Evolutionary conservation across 176 grass and related monocot species (phyloP).

Genomic region (Guadua angustifolia): DNA sequence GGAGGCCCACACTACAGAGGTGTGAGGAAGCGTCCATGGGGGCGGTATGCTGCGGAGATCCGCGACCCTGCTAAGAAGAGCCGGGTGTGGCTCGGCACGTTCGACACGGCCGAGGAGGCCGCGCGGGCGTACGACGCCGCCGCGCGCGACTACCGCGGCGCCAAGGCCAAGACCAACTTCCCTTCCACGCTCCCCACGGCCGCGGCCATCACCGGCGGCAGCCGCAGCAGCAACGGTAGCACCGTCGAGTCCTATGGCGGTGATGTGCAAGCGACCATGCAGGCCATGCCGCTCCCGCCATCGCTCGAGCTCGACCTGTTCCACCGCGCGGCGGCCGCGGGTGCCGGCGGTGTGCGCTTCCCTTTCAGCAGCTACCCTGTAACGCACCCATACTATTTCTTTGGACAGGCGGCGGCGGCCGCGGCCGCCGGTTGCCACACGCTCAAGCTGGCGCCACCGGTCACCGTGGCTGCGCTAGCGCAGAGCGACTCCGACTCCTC

Average conservation of each 20-base stretch:
- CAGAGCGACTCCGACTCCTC: slow-evolving; percentile 88
- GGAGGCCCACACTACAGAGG: slow-evolving; percentile 65
- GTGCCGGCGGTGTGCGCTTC: slow-evolving; percentile 36
- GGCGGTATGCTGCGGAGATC: slow-evolving; percentile 87
- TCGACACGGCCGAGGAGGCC: slow-evolving; percentile 91
- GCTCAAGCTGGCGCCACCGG: slow-evolving; percentile 39
- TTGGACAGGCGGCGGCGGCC: slow-evolving; percentile 41
- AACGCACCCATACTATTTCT: slow-evolving; percentile 60
- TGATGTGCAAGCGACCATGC: slow-evolving; percentile 56
- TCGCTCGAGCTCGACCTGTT: slow-evolving; percentile 62
- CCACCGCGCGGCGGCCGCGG: slow-evolving; percentile 41
- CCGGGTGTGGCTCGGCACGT: slow-evolving; percentile 93
- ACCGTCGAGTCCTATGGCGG: slow-evolving; percentile 70
- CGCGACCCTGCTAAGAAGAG: slow-evolving; percentile 92
- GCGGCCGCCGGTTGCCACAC: slow-evolving; percentile 27
- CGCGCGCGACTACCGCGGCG: slow-evolving; percentile 81
- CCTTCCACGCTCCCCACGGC: background rate
- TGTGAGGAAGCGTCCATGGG: slow-evolving; percentile 92
- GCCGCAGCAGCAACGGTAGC: slow-evolving; percentile 86
- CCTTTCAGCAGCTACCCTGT: slow-evolving; percentile 54
- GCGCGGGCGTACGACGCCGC: slow-evolving; percentile 80
- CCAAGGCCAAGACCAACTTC: slow-evolving; percentile 97
- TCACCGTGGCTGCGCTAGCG: slow-evolving; percentile 40
- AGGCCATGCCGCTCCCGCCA: slow-evolving; percentile 54
- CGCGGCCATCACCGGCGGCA: slow-evolving; percentile 34